Base-by-base conservation (phyloP, 257 asterid species). In the Solanum sejunctum region DNA sequence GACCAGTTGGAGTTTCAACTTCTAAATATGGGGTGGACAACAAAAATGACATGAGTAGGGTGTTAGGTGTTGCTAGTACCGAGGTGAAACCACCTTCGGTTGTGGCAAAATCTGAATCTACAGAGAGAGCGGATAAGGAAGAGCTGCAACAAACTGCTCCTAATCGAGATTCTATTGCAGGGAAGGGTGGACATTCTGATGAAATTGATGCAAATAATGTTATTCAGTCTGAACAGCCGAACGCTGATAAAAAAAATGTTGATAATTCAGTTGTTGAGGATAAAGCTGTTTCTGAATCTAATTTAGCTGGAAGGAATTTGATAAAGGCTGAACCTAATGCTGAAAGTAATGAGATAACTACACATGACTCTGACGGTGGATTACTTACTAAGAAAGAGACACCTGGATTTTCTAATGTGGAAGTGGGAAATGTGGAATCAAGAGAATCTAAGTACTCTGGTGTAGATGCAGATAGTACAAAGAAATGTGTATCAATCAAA, bases 341-440 rank as follows among this genome's bases (percentile, higher is more conserved):
- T 12, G 87, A 81, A 57, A 57, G 21, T 55, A 80, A 82, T 7
- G 84, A 41, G 36, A 57, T 41, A 55, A 11, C 26, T 17, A 20
- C 21, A 21, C 81, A 70, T 80, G 83, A 63, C 54, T 45, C 82
- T 20, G 84, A 60, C 39, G 54, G 75, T 41, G 61, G 17, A 80
- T 75, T 75, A 60, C 70, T 60, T 51, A 13, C 73, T 87, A 23
- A 56, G 49, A 80, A 84, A 67, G 89, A 75, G 75, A 28, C 66
- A 23, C 83, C 84, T 84, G 56, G 32, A 82, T 32, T 54, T 61
- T 78, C 26, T 63, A 87, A 88, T 79, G 75, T 72, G 45, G 85
- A 54, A 87, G 89, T 66, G 80, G 86, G 81, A 84, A 66, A 80
- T 85, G 82, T 21, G 55, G 92, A 56, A 54, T 84, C 73, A 45